Percentiles rank a stretch among this genome's conserved stretches.
Conservation (phyloP, 2,329 filamentous ascomycete species). For the Fusarium coffeatum region DNA sequence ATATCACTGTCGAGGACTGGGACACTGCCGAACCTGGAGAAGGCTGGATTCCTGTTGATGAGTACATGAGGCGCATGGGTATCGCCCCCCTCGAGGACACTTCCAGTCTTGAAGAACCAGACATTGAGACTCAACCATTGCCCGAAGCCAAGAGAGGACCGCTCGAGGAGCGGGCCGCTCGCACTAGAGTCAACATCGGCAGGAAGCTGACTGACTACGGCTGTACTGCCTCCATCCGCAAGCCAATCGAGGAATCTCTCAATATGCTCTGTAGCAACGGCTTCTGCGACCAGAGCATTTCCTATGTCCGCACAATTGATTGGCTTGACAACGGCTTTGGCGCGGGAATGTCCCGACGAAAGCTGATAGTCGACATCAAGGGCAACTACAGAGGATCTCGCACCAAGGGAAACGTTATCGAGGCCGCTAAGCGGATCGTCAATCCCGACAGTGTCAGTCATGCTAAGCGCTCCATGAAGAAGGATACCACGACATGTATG, state of each 20-base stretch:
- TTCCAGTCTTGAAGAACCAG: background rate
- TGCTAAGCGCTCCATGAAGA: background rate
- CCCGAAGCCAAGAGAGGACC: background rate
- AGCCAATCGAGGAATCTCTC: background rate
- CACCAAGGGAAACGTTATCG: background rate
- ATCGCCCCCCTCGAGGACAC: background rate
- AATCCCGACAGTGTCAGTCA: background rate
- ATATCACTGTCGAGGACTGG: background rate
- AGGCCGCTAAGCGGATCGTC: background rate
- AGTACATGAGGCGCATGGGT: background rate
- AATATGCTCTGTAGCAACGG: background rate
- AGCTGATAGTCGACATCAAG: background rate
- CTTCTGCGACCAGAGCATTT: background rate
- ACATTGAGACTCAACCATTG: background rate
- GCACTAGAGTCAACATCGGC: background rate
- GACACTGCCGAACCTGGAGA: background rate
- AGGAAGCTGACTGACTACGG: background rate
- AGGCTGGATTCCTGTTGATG: background rate
- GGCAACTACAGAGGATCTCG: background rate
- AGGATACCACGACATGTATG: background rate
- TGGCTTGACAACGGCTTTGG: background rate
- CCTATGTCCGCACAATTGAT: background rate
- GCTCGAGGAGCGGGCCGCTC: fast-evolving
- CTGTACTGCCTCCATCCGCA: background rate
- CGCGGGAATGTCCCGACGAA: background rate